Evolutionary conservation across 345 rosid genomes (phyloP).

Genomic region (Lepidium aucheri): DNA sequence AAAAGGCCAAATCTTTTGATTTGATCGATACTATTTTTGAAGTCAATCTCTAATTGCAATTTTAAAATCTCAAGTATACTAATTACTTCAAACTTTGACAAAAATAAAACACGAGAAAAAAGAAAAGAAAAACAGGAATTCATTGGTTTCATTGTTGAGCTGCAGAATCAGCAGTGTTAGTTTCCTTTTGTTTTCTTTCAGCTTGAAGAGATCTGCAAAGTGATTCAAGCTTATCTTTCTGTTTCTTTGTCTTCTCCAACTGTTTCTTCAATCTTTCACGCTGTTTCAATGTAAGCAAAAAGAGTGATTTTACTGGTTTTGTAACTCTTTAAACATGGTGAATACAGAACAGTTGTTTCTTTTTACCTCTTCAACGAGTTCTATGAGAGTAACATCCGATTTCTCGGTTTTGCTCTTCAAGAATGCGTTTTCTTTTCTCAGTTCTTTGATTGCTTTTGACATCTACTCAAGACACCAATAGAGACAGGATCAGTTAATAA

Average conservation of each 20-base stretch:
- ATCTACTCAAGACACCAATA: slow-evolving; percentile 35
- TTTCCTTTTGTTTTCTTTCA: slow-evolving; percentile 60
- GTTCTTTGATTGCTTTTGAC: slow-evolving; percentile 86
- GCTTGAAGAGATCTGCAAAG: slow-evolving; percentile 91
- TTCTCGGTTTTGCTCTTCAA: slow-evolving; percentile 84
- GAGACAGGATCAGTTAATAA: not conserved
- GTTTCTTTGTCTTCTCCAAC: slow-evolving; percentile 81
- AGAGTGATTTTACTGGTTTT: not conserved
- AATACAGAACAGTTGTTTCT: not conserved
- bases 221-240: slow-evolving; percentile 85
- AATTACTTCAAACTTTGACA: not conserved
- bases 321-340: not conserved
- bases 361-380: slow-evolving; percentile 83
- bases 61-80: not conserved
- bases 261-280: slow-evolving; percentile 70
- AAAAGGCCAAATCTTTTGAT: not conserved
- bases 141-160: slow-evolving; percentile 12
- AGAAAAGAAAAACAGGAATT: not conserved
- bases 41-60: not conserved
- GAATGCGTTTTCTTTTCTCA: slow-evolving; percentile 76
- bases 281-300: slow-evolving; percentile 28
- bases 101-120: not conserved
- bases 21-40: not conserved
- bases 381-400: slow-evolving; percentile 63
- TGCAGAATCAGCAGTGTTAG: not conserved